Evolutionary conservation across 768 basidiomycete species (phyloP).

Genomic region (Boletus reticuloceps): DNA sequence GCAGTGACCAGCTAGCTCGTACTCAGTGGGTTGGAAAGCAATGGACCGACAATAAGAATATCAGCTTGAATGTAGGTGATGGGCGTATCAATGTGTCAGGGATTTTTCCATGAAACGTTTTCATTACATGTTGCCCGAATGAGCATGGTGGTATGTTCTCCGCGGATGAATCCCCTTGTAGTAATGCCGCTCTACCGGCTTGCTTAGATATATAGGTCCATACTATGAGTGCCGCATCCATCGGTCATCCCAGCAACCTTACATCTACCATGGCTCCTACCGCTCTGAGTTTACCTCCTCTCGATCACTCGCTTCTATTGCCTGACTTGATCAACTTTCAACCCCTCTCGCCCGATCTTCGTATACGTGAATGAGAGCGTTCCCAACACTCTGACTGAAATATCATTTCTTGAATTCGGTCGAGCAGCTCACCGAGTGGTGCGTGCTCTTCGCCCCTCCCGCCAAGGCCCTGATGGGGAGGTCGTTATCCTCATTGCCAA

Average conservation of each 20-base stretch:
- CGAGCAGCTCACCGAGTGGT: slow-evolving; percentile 35
- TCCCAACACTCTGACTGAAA: slow-evolving; percentile 12
- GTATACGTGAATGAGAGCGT: slow-evolving; percentile 12
- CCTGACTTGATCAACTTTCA: slow-evolving; percentile 26
- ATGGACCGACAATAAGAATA: too few species aligned
- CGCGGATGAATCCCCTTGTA: background rate
- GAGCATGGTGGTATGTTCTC: background rate
- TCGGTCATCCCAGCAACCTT: background rate
- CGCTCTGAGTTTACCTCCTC: slow-evolving; percentile 15
- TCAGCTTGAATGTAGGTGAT: too few species aligned
- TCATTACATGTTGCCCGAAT: background rate
- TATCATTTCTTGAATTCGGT: slow-evolving; percentile 29
- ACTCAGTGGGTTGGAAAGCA: too few species aligned
- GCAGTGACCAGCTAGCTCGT: too few species aligned
- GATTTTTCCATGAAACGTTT: too few species aligned
- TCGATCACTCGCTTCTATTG: slow-evolving; percentile 23
- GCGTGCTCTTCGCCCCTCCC: slow-evolving; percentile 37
- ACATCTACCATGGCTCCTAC: slow-evolving; percentile 1
- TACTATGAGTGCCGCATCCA: background rate
- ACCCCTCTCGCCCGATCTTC: slow-evolving; percentile 23
- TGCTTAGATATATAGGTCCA: slow-evolving; percentile 14
- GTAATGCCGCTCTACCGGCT: background rate
- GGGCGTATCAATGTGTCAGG: too few species aligned
- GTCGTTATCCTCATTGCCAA: slow-evolving; percentile 25
- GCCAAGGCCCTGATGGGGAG: slow-evolving; percentile 19